Base-by-base conservation (phyloP, 768 basidiomycete species). In the Crucibulum laeve region DNA sequence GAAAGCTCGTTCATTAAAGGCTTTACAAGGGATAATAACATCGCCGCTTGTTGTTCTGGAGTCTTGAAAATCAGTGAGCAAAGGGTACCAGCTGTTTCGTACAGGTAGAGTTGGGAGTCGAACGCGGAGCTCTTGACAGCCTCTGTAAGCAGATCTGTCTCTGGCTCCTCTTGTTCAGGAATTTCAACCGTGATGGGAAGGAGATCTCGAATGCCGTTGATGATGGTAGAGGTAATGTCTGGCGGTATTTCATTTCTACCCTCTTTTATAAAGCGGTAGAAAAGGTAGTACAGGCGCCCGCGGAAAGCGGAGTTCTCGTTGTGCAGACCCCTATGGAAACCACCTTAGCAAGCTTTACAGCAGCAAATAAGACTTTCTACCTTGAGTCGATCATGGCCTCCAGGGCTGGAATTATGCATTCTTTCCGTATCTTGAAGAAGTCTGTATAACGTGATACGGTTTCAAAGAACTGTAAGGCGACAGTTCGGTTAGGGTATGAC, bases 341-440 rank as follows among this genome's bases (percentile, higher is more conserved):
- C n/a, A 42, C 2, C 2, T 17, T 14, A 19, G 17, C 11, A 23
- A n/a, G 3, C 2, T 11, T 32, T 2, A 8, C 28, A 17, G 15
- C 10, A 13, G 30, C 21, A 42, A 32, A 19, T 21, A 13, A 25
- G 7, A 41, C 4, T 18, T 65, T 84, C 47, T 58, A 93, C 93
- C 90, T 76, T 46, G 63, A 45, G 54, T 87, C 91, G 21, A 98
- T 76, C 76, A 99, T 89, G 8, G 88, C 88, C 53, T 92, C 86
- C 24, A 99, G 68, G 1, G 90, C 79, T 1, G 91, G 89, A 53
- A 90, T 71, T 41, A 97, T 89, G 53, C 84, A 90, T 44, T 91
- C 87, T 53, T 85, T 89, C 49, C 91, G 82, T 18, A 93, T 83
- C 62, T 89, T 92, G 82, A 97, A 98, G 62, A 99, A 98, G 54